Base-by-base conservation (phyloP, 306 rosid genomes). In the Fragaria iinumae region DNA sequence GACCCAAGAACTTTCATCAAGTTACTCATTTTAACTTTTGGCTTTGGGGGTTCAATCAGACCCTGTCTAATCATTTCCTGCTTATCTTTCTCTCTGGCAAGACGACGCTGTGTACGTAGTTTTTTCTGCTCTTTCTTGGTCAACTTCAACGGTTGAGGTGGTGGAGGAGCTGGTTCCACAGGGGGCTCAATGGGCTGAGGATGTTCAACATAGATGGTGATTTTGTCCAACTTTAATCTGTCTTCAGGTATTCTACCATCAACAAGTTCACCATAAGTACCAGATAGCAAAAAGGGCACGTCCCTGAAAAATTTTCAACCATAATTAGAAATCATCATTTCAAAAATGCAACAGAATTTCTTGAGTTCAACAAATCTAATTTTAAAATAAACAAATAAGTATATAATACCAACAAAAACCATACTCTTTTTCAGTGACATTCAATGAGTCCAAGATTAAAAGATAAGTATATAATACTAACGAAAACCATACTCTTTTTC, bases 51-150 rank as follows among this genome's bases (percentile, higher is more conserved):
- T 80, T 94, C 98, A 39, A 94, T 81, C 71, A 94, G 89, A 25
- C 98, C 98, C 83, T 94, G 98, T 78, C 96, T 85, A 67, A 94
- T 92, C 98, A 94, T 92, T 86, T 94, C 98, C 84, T 92, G 98
- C 77, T 87, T 85, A 7, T 94, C 98, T 76, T 91, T 94, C 91
- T 94, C 97, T 83, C 90, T 89, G 4, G 92, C 97, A 76, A 94
- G 79, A 38, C 98, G 97, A 36, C 91, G 84, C 76, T 94, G 98
- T 47, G 98, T 94, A 4, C 98, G 89, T 49, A 94, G 92, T 84
- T 94, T 94, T 85, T 94, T 94, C 91, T 90, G 98, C 72, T 94
- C 98, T 76, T 90, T 91, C 90, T 92, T 90, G 36, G 98, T 94
- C 77, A 94, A 85, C 87, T 94, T 94, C 74, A 94, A 86, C 3